Evolutionary conservation across 257 asterid species (phyloP).

Genomic region (Phtheirospermum japonicum): DNA sequence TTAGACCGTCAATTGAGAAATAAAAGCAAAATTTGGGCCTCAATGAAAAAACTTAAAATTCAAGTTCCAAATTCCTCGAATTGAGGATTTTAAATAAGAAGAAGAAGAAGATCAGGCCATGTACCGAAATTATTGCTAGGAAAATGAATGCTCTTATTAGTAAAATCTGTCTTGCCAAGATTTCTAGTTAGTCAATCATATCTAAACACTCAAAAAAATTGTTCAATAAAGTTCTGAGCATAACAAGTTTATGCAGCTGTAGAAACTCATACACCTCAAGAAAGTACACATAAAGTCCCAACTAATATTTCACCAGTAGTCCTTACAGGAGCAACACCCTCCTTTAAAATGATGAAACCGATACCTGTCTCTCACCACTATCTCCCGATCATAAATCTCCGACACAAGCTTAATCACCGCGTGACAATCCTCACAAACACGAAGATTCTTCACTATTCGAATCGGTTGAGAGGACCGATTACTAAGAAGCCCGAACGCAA

Average conservation of each 20-base stretch:
- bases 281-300: not conserved
- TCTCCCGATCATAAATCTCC: conserved; percentile 56
- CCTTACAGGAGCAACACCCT: conserved; percentile 67
- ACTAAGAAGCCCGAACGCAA: conserved; percentile 64
- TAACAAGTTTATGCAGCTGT: not conserved
- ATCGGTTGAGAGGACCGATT: conserved; percentile 48
- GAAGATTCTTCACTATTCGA: conserved; percentile 68
- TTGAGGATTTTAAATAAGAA: too few species aligned
- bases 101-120: too few species aligned
- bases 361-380: conserved; percentile 67
- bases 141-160: too few species aligned
- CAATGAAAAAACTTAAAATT: too few species aligned
- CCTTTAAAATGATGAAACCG: conserved; percentile 74
- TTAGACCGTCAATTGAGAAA: too few species aligned
- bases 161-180: too few species aligned
- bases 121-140: too few species aligned
- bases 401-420: conserved; percentile 62
- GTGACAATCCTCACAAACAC: conserved; percentile 77
- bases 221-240: too few species aligned
- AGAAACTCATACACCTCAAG: conserved; percentile 6
- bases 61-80: too few species aligned
- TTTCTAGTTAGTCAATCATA: too few species aligned
- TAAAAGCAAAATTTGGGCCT: too few species aligned
- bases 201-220: not conserved
- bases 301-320: conserved; percentile 55